Conservation (phyloP, 1,284 basidiomycete genomes). For the Ceratobasidium sp. region DNA sequence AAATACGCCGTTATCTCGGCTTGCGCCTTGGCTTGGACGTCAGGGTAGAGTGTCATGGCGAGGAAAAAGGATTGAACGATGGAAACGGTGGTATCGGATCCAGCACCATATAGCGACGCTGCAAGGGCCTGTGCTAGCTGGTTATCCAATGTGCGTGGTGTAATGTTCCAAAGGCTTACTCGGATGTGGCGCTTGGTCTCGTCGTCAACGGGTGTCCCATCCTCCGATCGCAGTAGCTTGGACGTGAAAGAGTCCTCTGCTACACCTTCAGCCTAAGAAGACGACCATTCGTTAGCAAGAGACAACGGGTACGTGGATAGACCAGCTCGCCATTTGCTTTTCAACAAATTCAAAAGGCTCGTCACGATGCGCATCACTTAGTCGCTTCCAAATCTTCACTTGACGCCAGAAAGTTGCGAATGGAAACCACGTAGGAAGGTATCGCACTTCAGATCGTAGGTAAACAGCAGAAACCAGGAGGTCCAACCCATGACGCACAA, state of each 20-base stretch:
- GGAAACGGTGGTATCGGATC: constrained; percentile 26
- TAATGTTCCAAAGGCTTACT: neutral
- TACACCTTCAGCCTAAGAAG: constrained; percentile 9
- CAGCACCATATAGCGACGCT: constrained; percentile 27
- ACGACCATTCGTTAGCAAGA: neutral
- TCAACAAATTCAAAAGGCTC: constrained; percentile 53
- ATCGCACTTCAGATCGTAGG: constrained; percentile 49
- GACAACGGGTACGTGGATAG: neutral
- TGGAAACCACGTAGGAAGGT: constrained; percentile 55
- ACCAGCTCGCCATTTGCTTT: constrained; percentile 51
- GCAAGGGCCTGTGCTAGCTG: constrained; percentile 10
- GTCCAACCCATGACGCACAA: neutral
- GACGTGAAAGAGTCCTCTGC: constrained; percentile 21
- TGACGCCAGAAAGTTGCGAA: constrained; percentile 54
- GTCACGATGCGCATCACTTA: constrained; percentile 50
- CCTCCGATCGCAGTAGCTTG: constrained; percentile 12
- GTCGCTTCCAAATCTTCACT: constrained; percentile 49
- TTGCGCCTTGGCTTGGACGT: constrained; percentile 27
- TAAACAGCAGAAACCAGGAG: neutral
- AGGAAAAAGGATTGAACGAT: constrained; percentile 24
- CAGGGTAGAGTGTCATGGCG: constrained; percentile 30
- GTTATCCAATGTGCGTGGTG: neutral
- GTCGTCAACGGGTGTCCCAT: constrained; percentile 7
- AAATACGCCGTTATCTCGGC: constrained; percentile 16
- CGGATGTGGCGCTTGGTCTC: neutral